Evolutionary conservation across 495 filamentous ascomycete genomes (phyloP).

Genomic region (Penicillium antarcticum): DNA sequence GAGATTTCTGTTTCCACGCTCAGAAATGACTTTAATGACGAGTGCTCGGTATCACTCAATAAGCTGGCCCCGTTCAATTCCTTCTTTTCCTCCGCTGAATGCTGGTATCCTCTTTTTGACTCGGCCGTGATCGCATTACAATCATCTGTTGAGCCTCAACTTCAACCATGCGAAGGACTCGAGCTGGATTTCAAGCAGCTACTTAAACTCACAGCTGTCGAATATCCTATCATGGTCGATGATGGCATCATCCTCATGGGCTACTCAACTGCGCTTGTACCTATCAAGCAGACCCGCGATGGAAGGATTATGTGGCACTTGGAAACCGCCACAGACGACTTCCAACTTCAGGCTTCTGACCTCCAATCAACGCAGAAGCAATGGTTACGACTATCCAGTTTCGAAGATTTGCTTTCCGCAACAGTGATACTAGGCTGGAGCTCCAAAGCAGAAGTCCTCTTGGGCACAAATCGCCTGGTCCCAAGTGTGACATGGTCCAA

Average conservation of each 20-base stretch:
- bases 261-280: slow-evolving; percentile 1
- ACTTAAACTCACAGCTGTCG: not conserved
- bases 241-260: slow-evolving; percentile 1
- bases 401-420: slow-evolving; percentile 1
- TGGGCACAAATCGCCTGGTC: not conserved
- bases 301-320: slow-evolving; percentile 6
- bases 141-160: not conserved
- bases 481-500: slow-evolving; percentile 7
- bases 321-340: not conserved
- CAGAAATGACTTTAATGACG: too few relatives aligned
- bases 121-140: slow-evolving; percentile 1
- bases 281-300: not conserved
- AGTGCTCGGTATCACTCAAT: too few relatives aligned
- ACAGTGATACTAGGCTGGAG: slow-evolving; percentile 11
- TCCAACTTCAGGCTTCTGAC: not conserved
- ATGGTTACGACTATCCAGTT: not conserved
- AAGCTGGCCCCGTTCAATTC: too few relatives aligned
- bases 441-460: not conserved
- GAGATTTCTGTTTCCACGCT: too few relatives aligned
- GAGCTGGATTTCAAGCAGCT: not conserved
- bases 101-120: not conserved
- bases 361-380: not conserved
- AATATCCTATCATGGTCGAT: slow-evolving; percentile 1
- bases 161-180: not conserved
- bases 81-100: not conserved